Base-by-base conservation (phyloP, 78 protist species). In the Dictyostelium brefeldianum region DNA sequence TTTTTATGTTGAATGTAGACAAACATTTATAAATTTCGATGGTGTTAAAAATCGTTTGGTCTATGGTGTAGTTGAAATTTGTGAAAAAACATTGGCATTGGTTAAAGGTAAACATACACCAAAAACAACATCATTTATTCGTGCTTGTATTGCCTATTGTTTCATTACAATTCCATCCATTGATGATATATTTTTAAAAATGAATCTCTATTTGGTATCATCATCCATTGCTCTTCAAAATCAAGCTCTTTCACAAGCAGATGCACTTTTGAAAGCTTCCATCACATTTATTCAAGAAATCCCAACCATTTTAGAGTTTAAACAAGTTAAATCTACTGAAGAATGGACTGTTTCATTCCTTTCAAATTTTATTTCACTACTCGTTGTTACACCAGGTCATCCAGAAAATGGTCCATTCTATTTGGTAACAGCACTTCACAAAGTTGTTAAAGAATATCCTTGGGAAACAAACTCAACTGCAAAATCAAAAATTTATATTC, bases 91-190 rank as follows among this genome's bases (percentile, higher is more conserved):
- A 6, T 51, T 56, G 4, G 5, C 10, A 9, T 62, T 93, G 5
- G 96, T 96, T 4, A 43, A 53, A 18, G 97, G 97, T 17, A 81
- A 89, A 57, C 98, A 97, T 67, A 84, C 85, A 1, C 29, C 89
- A 59, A 97, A 97, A 80, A 91, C 97, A 29, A 89, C 97, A 1
- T 67, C 87, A 20, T 96, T 97, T 62, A 96, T 81, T 54, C 78
- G 97, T 18, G 97, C 98, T 3, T 94, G 97, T 81, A 22, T 95
- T 56, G 93, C 97, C 9, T 97, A 78, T 80, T 77, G 89, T 89
- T 95, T 64, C 89, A 96, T 97, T 82, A 97, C 98, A 75, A 92
- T 96, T 51, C 97, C 97, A 31, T 67, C 98, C 15, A 94, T 97
- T 71, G 94, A 91, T 25, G 96, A 96, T 47, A 67, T 79, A 54